Conservation (phyloP, 768 basidiomycete genomes). For the Agaricus subrufescens region DNA sequence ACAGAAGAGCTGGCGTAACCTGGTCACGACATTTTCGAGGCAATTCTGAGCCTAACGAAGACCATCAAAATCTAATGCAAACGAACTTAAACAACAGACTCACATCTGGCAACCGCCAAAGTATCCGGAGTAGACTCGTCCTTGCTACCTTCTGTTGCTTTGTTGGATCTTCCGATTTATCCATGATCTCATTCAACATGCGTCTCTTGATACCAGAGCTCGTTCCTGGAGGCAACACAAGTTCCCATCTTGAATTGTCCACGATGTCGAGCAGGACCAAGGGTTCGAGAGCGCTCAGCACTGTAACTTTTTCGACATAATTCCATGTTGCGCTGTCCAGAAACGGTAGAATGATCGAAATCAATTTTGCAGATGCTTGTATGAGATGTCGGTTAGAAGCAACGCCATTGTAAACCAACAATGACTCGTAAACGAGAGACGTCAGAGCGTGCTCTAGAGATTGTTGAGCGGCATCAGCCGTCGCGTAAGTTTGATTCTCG, state of each 20-base stretch:
- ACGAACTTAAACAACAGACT: constrained; percentile 19
- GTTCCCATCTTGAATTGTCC: constrained; percentile 28
- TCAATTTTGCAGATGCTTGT: constrained; percentile 52
- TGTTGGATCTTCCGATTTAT: constrained; percentile 19
- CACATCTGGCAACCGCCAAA: constrained; percentile 74
- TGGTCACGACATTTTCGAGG: constrained; percentile 23
- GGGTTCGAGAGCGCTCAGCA: constrained; percentile 65
- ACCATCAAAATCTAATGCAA: background rate
- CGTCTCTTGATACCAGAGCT: constrained; percentile 63
- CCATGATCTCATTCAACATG: constrained; percentile 31
- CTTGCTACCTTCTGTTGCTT: constrained; percentile 18
- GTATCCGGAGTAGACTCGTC: constrained; percentile 42
- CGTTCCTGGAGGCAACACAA: constrained; percentile 39
- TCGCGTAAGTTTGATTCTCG: constrained; percentile 32
- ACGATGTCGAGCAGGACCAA: constrained; percentile 33
- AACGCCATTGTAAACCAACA: constrained; percentile 62
- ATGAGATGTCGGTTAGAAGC: constrained; percentile 56
- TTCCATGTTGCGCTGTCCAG: constrained; percentile 49
- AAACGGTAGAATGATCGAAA: constrained; percentile 31
- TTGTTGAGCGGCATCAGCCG: constrained; percentile 60
- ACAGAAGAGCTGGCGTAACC: constrained; percentile 36
- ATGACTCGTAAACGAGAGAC: constrained; percentile 65
- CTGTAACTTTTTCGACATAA: constrained; percentile 53
- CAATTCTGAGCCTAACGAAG: constrained; percentile 48
- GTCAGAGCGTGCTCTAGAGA: constrained; percentile 66